Percentiles rank a stretch among this genome's conserved stretches.
Conservation (phyloP, 2,329 filamentous ascomycete species). For the Ophiocordyceps camponoti-leonardi region DNA sequence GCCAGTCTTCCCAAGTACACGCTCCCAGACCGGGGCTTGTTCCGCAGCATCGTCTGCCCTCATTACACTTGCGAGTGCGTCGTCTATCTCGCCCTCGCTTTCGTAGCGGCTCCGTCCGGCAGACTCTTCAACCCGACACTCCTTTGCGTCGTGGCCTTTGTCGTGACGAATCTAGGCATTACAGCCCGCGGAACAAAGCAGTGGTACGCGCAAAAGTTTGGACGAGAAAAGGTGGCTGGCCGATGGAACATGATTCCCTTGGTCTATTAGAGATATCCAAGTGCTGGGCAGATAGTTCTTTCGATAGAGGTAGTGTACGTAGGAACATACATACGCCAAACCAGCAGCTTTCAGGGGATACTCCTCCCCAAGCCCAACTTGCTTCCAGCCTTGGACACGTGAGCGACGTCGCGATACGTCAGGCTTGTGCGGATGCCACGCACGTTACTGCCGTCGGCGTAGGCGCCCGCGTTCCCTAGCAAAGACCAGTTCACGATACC, state of each 20-base stretch:
- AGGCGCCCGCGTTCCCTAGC: constrained; percentile 30
- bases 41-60: constrained; percentile 58
- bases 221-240: constrained; percentile 38
- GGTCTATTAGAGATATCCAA: constrained; percentile 35
- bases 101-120: constrained; percentile 54
- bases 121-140: constrained; percentile 55
- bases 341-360: no score
- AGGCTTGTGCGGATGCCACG: constrained; percentile 51
- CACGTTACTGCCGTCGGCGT: constrained; percentile 33
- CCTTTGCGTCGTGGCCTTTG: constrained; percentile 52
- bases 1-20: constrained; percentile 65
- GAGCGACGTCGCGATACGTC: constrained; percentile 74
- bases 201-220: constrained; percentile 71
- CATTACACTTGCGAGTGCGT: constrained; percentile 84
- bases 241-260: constrained; percentile 66
- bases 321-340: constrained; percentile 19
- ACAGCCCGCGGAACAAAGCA: constrained; percentile 61
- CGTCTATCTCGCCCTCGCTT: constrained; percentile 64
- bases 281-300: constrained; percentile 4
- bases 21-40: constrained; percentile 56
- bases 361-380: constrained; percentile 34
- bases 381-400: constrained; percentile 56
- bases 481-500: constrained; percentile 60
- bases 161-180: constrained; percentile 60
- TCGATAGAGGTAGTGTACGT: no score